Evolutionary conservation across 441 rosid species (phyloP), one percentile per base, ranked within the genome.

Genomic region (Populus tomentosa): DNA sequence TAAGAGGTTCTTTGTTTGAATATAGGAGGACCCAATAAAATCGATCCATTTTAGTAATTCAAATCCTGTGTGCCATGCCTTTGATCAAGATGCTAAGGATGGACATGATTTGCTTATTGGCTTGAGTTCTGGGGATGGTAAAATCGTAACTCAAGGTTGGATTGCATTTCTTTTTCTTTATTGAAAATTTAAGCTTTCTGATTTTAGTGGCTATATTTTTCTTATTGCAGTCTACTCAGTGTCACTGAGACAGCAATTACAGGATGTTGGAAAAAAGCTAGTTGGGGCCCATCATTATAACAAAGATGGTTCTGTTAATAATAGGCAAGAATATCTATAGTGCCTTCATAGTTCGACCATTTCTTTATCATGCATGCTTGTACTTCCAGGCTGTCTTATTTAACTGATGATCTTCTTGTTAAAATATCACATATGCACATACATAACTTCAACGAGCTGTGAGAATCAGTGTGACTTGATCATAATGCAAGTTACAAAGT

Each of bases 71-170:
- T 96, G 98, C 82, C 99, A 96, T 73, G 92, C 98, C 64, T 96
- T 94, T 86, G 96, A 96, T 84, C 94, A 87, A 70, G 96, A 96
- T 85, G 91, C 98, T 23, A 92, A 88, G 86, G 96, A 96, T 83
- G 99, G 99, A 4, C 99, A 96, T 87, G 99, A 96, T 88, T 89
- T 96, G 82, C 90, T 96, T 61, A 85, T 96, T 80, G 99, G 98
- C 59, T 83, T 92, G 80, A 94, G 81, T 86, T 89, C 98, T 64
- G 98, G 99, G 42, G 99, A 96, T 87, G 99, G 99, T 95, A 90
- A 83, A 79, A 38, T 73, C 18, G 68, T 75, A n/a, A 33, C 80
- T 78, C 50, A 10, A 78, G 42, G 76, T 69, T 75, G 30, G 66
- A 73, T 77, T 42, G 69, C 75, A 82, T 30, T 30, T 76, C 74